Evolutionary conservation across 2,329 filamentous ascomycete species (phyloP).

Genomic region (Pestalotiopsis sp.): DNA sequence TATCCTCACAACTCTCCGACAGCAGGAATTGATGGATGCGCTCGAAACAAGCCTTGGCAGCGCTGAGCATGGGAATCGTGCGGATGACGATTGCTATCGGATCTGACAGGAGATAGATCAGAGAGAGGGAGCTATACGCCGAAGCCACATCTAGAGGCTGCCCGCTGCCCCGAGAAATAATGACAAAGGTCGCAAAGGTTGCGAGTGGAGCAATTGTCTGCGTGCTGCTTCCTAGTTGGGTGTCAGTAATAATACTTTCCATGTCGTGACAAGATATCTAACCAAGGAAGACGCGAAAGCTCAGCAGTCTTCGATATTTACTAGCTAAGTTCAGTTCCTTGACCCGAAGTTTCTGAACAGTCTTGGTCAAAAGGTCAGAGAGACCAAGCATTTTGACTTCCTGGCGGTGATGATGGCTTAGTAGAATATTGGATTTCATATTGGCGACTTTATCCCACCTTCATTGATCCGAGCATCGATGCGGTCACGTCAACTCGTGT

Average conservation of each 20-base stretch:
- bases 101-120: not conserved
- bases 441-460: conserved; percentile 22
- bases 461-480: conserved; percentile 40
- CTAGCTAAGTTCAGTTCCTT: conserved; percentile 38
- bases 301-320: conserved; percentile 33
- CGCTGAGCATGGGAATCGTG: not conserved
- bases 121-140: not conserved
- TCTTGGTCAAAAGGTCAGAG: conserved; percentile 27
- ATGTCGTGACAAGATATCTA: not conserved
- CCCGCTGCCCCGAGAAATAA: not conserved
- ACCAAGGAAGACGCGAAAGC: not conserved
- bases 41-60: not conserved
- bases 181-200: not conserved
- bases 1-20: not conserved
- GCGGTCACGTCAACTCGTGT: conserved; percentile 32
- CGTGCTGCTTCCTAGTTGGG: not conserved
- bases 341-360: conserved; percentile 34
- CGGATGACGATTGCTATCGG: not conserved
- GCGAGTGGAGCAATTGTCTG: not conserved
- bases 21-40: not conserved
- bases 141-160: not conserved
- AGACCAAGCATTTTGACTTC: conserved; percentile 43
- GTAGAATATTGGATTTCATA: not conserved
- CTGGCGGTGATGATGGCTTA: not conserved
- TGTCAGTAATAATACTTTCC: not conserved